Percentiles rank a stretch among this genome's conserved stretches.
These are phyloP conservation scores for Rubia tinctorum DNA, from an alignment of 305 asterid genomes.

Conservation along the genomic window DNA sequence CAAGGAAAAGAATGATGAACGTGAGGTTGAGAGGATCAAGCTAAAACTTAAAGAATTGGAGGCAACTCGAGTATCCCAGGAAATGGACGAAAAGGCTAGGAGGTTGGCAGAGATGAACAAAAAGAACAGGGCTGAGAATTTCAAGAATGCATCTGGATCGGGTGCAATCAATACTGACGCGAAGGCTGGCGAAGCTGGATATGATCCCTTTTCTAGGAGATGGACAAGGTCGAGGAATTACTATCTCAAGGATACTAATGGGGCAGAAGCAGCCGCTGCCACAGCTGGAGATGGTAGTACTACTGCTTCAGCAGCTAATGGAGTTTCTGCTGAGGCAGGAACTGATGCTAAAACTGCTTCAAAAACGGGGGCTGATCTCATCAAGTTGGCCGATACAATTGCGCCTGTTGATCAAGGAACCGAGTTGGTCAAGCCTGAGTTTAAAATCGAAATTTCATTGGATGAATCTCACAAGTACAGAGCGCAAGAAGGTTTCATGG, in stretches of 20 bases:
- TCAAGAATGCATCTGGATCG: conserved; percentile 79
- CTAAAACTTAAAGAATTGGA: conserved; percentile 74
- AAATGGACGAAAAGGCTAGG: conserved; percentile 67
- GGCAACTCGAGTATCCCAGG: conserved; percentile 55
- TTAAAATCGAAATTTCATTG: conserved; percentile 75
- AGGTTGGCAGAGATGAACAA: conserved; percentile 92
- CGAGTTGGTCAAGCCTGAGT: conserved; percentile 57
- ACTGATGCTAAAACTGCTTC: conserved; percentile 69
- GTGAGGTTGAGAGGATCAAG: conserved; percentile 69
- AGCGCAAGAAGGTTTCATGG: conserved; percentile 85
- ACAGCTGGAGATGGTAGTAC: conserved; percentile 29
- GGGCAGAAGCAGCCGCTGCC: conserved; percentile 32
- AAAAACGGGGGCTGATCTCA: conserved; percentile 83
- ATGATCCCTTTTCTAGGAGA: conserved; percentile 97
- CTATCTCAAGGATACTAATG: conserved; percentile 42
- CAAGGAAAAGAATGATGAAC: conserved; percentile 60
- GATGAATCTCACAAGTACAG: conserved; percentile 64
- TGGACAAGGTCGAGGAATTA: conserved; percentile 96
- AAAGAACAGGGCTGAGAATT: conserved; percentile 82
- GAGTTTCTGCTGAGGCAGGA: conserved; percentile 39
- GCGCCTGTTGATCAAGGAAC: conserved; percentile 93
- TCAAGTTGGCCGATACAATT: conserved; percentile 79
- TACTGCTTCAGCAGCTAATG: conserved; percentile 29
- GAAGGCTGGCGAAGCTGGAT: conserved; percentile 90
- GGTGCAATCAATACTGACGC: conserved; percentile 51